These are phyloP conservation scores for Aspergillus baeticus DNA, from an alignment of 495 filamentous ascomycete species.

Conservation along the genomic window DNA sequence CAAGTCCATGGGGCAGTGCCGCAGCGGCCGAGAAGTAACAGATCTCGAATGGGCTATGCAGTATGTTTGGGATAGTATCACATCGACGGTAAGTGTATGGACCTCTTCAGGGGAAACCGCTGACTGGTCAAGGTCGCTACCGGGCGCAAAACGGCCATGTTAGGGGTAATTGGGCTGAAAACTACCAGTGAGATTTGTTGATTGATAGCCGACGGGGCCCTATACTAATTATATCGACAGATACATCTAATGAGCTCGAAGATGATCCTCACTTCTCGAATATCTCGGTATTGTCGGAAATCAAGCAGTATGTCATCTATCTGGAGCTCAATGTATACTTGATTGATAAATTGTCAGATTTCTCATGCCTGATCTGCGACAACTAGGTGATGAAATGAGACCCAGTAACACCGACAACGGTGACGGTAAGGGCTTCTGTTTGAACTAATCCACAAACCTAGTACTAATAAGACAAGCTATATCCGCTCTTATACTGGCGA, in stretches of 20 bases:
- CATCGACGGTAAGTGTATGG: slow-evolving; percentile 59
- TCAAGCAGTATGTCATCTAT: slow-evolving; percentile 57
- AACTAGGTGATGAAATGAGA: slow-evolving; percentile 58
- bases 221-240: slow-evolving; percentile 32
- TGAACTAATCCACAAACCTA: neutral
- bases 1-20: slow-evolving; percentile 73
- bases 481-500: slow-evolving; percentile 80
- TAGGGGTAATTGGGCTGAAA: slow-evolving; percentile 80
- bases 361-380: slow-evolving; percentile 66
- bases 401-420: slow-evolving; percentile 70
- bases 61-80: slow-evolving; percentile 97
- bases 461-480: slow-evolving; percentile 48
- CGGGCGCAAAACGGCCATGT: slow-evolving; percentile 73
- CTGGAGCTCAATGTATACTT: neutral
- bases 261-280: slow-evolving; percentile 68
- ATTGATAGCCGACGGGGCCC: no score
- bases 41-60: slow-evolving; percentile 88
- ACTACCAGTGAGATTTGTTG: slow-evolving; percentile 57
- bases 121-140: slow-evolving; percentile 62
- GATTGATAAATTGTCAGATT: slow-evolving; percentile 41
- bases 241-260: slow-evolving; percentile 65
- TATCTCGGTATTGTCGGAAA: slow-evolving; percentile 69
- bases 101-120: neutral
- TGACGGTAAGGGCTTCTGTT: slow-evolving; percentile 54
- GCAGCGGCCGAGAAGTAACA: slow-evolving; percentile 70